phyloP scores from a whole-genome alignment of 2,329 filamentous ascomycete genomes.

The Pezicula rhizophila region DNA sequence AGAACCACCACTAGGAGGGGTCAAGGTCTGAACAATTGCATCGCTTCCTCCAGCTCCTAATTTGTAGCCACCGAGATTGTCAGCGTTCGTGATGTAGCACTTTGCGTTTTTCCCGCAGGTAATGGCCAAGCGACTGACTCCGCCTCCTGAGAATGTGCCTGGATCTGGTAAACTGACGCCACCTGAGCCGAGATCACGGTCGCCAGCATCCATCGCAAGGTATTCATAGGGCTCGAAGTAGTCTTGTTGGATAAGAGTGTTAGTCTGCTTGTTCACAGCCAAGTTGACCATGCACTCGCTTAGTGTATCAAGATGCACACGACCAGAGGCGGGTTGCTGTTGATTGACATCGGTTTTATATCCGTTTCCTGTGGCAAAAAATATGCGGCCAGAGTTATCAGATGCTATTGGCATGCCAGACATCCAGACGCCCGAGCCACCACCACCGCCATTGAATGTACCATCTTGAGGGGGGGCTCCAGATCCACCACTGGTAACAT shows the following conservation, averaged over 20 bases:
- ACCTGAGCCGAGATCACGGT: constrained; percentile 42
- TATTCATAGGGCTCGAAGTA: constrained; percentile 52
- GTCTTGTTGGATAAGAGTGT: too few relatives aligned
- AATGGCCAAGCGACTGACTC: constrained; percentile 40
- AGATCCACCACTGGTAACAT: too few relatives aligned
- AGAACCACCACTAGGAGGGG: constrained; percentile 25
- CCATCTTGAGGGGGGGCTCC: constrained; percentile 28
- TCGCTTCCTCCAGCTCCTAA: constrained; percentile 29
- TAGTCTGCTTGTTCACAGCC: constrained; percentile 35
- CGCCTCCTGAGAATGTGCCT: constrained; percentile 36
- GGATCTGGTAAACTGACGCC: constrained; percentile 38
- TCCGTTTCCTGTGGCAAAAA: too few relatives aligned
- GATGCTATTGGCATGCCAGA: too few relatives aligned
- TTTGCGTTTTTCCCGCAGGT: constrained; percentile 46
- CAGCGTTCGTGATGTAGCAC: constrained; percentile 35
- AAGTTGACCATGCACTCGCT: constrained; percentile 42
- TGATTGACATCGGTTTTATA: constrained; percentile 28
- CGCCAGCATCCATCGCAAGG: constrained; percentile 40
- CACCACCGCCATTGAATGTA: too few relatives aligned
- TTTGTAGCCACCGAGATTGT: constrained; percentile 28
- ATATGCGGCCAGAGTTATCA: too few relatives aligned
- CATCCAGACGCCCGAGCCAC: too few relatives aligned
- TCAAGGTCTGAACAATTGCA: constrained; percentile 38
- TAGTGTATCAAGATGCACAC: constrained; percentile 29
- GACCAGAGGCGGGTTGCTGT: constrained; percentile 29